These are phyloP conservation scores for Diaporthe destruens DNA, from an alignment of 2,329 filamentous ascomycete genomes.

Conservation along the genomic window DNA sequence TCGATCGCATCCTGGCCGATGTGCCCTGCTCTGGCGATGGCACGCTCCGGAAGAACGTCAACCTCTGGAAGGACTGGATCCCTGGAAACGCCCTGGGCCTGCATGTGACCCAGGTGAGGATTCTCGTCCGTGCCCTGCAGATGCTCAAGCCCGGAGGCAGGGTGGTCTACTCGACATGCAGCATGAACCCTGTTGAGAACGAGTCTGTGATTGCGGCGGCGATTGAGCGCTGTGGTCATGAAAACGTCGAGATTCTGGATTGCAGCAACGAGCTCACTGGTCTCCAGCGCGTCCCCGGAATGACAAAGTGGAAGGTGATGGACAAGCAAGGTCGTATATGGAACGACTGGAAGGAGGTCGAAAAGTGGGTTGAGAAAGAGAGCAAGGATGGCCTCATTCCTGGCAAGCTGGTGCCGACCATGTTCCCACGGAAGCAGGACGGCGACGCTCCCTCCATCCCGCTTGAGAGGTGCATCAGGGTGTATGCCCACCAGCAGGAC, in stretches of 20 bases:
- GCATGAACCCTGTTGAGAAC: constrained; percentile 98
- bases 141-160: constrained; percentile 96
- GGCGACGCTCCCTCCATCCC: constrained; percentile 74
- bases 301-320: constrained; percentile 91
- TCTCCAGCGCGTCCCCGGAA: constrained; percentile 80
- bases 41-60: constrained; percentile 91
- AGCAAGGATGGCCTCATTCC: constrained; percentile 71
- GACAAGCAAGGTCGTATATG: constrained; percentile 86
- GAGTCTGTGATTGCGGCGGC: constrained; percentile 91
- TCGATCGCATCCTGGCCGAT: constrained; percentile 95
- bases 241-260: constrained; percentile 87
- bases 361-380: constrained; percentile 70
- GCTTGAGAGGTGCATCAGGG: constrained; percentile 89
- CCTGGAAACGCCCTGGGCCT: constrained; percentile 89
- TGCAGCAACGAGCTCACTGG: constrained; percentile 82
- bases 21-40: constrained; percentile 98
- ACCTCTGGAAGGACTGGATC: constrained; percentile 95
- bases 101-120: constrained; percentile 87
- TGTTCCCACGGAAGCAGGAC: constrained; percentile 79
- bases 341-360: constrained; percentile 85
- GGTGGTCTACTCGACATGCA: constrained; percentile 98
- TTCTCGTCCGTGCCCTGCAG: constrained; percentile 91
- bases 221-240: constrained; percentile 85
- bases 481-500: constrained; percentile 96
- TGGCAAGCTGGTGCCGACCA: constrained; percentile 79